Base-by-base conservation (phyloP, 2,329 filamentous ascomycete species). In the Zarea fungicola region DNA sequence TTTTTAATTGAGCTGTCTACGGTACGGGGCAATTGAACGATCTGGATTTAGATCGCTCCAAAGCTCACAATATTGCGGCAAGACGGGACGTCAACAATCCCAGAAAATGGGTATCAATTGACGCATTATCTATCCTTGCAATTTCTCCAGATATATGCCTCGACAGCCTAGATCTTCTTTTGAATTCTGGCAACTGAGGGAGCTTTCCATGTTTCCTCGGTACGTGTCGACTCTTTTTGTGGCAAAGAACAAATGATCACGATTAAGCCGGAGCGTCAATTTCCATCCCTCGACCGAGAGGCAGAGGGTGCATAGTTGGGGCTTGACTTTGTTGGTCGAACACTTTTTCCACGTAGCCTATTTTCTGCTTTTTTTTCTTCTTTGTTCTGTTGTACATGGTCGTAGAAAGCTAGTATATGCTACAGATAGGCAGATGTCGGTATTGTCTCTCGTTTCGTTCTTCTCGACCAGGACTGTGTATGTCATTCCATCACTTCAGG, bases 191-290 rank as follows among this genome's bases (percentile, higher is more conserved):
- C 77, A 79, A 83, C 81, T 81, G 80, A 80, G 77, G 73, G 61
- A 66, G 64, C 67, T 66, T 70, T 63, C 77, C 69, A 77, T 89
- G 84, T 84, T 76, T 74, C 80, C 79, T 89, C 87, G 87, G 89
- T 93, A 86, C 76, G 77, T 78, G 83, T 86, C 81, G 77, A 71
- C 69, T 29, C 56, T 52, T 53, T 47, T 45, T 50, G 68, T 79
- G 88, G 89, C 90, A 85, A 76, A 95, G 80, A 95, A 69, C 66
- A 80, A 79, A 56, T 62, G 86, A 89, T 89, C 87, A 85, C 89
- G 85, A 95, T 93, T 96, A 96, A 96, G 91, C 91, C 90, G 91
- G 91, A 95, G 90, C 88, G 81, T 81, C 84, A 85, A 84, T 83
- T 91, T 84, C 80, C 88, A 84, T 82, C 78, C 82, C 77, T 75